Evolutionary conservation across 2,329 filamentous ascomycete species (phyloP), one percentile per base, ranked within the genome.

Genomic region (Achaetomium macrosporum): DNA sequence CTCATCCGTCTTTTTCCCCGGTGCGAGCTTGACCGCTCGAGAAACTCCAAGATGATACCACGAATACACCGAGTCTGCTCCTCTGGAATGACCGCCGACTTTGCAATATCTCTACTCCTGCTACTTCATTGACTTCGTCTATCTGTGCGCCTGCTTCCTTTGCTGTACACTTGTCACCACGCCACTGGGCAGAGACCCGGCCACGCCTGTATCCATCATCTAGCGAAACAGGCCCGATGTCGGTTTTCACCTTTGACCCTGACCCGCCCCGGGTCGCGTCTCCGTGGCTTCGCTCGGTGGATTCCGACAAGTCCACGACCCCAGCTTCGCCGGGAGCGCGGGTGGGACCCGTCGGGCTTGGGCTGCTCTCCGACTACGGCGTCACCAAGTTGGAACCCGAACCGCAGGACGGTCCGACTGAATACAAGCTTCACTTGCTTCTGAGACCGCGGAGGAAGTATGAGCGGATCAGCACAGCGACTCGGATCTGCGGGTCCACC

Each of bases 351-450:
- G 59, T 65, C 17, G 68, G 68, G 49, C 65, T 72, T 6, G 73
- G 71, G n/a, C 62, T 76, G 8, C 70, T 81, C 12, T 76, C 76
- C 5, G 79, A 85, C 51, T 84, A 82, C 66, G 81, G 78, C 1
- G 81, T 93, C 42, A 86, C 84, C 42, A 89, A 85, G 64, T 73
- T 99, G 15, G 85, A 91, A 58, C 85, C 92, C 12, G 93, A 99
- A 68, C 92, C 92, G 6, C 91, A 97, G 66, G 86, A 95, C 58
- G 93, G 93, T 0, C 90, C 93, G 16, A 95, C 89, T 0, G 93
- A 99, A 71, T 99, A 99, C 72, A 99, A 99, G 69, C 73, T 99
- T 41, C 93, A 97, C 70, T 75, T 99, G 6, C 77, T 97, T 7
- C 73, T 96, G 47, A 83, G 90, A 35, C 84, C 87, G 15, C 80